Base-by-base conservation (phyloP, 2,329 filamentous ascomycete genomes). In the Cryphonectria nitschkei region DNA sequence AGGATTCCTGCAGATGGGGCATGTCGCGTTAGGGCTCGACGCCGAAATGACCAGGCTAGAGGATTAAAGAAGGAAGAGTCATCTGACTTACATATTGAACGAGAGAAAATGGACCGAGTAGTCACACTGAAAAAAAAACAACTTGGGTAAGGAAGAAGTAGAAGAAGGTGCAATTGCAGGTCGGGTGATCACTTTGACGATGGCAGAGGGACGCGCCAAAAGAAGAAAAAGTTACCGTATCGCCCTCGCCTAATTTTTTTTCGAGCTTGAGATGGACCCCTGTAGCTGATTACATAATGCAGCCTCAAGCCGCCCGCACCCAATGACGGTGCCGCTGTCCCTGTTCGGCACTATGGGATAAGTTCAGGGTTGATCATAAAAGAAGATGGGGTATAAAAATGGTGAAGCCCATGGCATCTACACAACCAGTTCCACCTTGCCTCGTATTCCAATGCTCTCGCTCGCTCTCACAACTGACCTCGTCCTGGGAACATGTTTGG, bases 1-100 rank as follows among this genome's bases (percentile, higher is more conserved):
- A 32, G 77, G 78, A 68, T 80, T 75, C 80, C 79, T 81, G 46
- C 54, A 62, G 22, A 32, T 52, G 56, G 32, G 46, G 54, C 26
- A 39, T 69, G 39, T 68, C 34, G 41, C 39, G 60, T 73, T 69
- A 73, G 71, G 63, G n/a, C 32, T 63, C 9, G 3, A 41, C 34
- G 29, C 32, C n/a, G 29, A n/a, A 63, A 29, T 39, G 26, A 34
- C 11, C 43, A 34, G 22, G 13, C 29, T 39, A n/a, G 26, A 64
- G 11, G 32, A 5, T 4, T 29, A 9, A 5, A 6, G 16, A 6
- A 19, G 26, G 2, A 37, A 13, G 6, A 37, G 4, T 62, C 3
- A 39, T 39, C 11, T 13, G 14, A 65, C 71, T 26, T 66, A 72
- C 71, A 72, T 72, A 29, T 68, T 72, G 65, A 68, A 5, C n/a